Evolutionary conservation across 257 asterid genomes (phyloP).

Genomic region (Fraxinus excelsior): DNA sequence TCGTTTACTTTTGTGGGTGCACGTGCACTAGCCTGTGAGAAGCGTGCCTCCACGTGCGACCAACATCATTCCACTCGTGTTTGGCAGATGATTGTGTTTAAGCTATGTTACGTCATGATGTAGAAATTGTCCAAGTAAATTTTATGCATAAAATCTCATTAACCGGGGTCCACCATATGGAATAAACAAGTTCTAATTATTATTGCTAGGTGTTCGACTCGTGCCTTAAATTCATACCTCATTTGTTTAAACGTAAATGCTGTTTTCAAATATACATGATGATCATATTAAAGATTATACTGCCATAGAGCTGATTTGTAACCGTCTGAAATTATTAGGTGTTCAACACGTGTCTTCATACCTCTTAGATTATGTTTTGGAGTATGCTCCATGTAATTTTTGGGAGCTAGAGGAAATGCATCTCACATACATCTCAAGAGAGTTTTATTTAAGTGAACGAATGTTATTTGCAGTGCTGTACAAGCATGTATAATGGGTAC

Average conservation of each 20-base stretch:
- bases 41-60: not conserved
- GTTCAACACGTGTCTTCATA: not conserved
- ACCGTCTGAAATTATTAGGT: not conserved
- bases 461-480: not conserved
- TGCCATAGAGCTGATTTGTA: too few relatives aligned
- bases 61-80: not conserved
- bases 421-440: not conserved
- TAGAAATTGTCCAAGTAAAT: not conserved
- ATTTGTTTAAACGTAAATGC: not conserved
- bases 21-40: not conserved
- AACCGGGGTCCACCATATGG: not conserved
- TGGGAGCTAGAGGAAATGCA: too few relatives aligned
- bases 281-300: not conserved
- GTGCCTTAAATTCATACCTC: not conserved
- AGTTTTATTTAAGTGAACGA: not conserved
- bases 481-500: not conserved
- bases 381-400: not conserved
- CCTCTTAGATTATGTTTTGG: not conserved
- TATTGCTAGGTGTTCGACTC: not conserved
- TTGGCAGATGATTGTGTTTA: not conserved
- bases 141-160: not conserved
- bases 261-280: not conserved
- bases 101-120: not conserved
- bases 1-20: not conserved
- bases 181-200: not conserved